These are phyloP conservation scores for Crithidia acanthocephali DNA, from an alignment of 208 protist species.

Conservation along the genomic window DNA sequence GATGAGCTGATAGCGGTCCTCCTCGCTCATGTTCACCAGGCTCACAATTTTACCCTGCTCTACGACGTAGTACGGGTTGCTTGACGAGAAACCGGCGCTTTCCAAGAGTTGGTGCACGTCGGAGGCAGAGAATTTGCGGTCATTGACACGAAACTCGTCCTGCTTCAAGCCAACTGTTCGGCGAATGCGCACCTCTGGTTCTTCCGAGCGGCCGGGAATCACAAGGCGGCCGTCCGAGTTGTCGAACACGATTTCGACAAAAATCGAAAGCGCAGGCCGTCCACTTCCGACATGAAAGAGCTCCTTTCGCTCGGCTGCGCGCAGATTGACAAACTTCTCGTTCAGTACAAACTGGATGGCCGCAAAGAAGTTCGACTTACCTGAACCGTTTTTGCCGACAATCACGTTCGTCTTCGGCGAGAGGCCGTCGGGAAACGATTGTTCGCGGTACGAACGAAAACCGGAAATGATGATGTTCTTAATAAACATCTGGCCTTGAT, in stretches of 20 bases:
- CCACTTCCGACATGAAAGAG: conserved; percentile 96
- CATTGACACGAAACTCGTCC: conserved; percentile 99
- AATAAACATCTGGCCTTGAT: conserved; percentile 95
- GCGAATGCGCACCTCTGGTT: conserved; percentile 95
- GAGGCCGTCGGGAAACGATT: conserved; percentile 84
- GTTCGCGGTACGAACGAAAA: conserved; percentile 93
- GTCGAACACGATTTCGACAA: conserved; percentile 99
- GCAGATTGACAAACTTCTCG: conserved; percentile 90
- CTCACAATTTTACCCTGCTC: conserved; percentile 98
- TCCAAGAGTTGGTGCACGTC: conserved; percentile 98
- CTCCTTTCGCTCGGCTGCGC: conserved; percentile 92
- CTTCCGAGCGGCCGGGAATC: conserved; percentile 81
- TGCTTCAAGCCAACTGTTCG: conserved; percentile 98
- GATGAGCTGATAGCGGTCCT: conserved; percentile 96
- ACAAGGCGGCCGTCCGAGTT: conserved; percentile 97
- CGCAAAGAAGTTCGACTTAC: conserved; percentile 98
- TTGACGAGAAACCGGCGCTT: conserved; percentile 98
- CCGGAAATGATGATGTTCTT: conserved; percentile 93
- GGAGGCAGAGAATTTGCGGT: conserved; percentile 91
- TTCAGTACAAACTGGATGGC: conserved; percentile 98
- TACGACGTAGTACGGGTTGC: conserved; percentile 99
- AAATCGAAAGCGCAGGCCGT: conserved; percentile 90
- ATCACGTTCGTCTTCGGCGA: conserved; percentile 87
- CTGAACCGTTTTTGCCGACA: conserved; percentile 97
- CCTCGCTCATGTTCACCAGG: conserved; percentile 97